Evolutionary conservation across 805 yeast species (phyloP).

Genomic region (Candida peoriensis): DNA sequence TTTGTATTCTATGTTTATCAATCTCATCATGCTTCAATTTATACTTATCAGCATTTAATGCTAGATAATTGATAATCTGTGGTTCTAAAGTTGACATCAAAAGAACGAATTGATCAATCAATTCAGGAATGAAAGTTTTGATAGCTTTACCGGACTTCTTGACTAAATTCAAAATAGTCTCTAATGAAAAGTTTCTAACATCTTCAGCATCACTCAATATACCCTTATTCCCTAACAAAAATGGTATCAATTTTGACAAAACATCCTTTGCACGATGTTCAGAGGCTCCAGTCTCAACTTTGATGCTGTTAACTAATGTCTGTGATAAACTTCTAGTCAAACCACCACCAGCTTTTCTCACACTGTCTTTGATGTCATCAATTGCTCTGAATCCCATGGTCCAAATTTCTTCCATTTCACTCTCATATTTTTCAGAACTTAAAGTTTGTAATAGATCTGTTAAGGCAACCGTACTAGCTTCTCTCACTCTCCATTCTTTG

Average conservation of each 20-base stretch:
- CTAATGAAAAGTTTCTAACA: constrained; percentile 67
- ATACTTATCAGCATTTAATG: constrained; percentile 85
- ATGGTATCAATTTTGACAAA: constrained; percentile 63
- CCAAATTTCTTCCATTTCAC: constrained; percentile 68
- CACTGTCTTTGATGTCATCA: constrained; percentile 95
- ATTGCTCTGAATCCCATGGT: constrained; percentile 78
- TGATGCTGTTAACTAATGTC: constrained; percentile 53
- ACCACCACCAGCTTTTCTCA: constrained; percentile 70
- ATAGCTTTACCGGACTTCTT: constrained; percentile 56
- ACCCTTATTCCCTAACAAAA: constrained; percentile 74
- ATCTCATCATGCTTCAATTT: constrained; percentile 66
- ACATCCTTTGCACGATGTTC: constrained; percentile 39
- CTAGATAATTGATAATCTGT: constrained; percentile 77
- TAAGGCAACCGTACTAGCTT: constrained; percentile 75
- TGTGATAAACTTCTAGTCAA: constrained; percentile 65
- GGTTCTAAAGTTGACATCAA: constrained; percentile 89
- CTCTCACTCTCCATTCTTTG: constrained; percentile 90
- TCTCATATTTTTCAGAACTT: constrained; percentile 44
- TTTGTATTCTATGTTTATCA: constrained; percentile 70
- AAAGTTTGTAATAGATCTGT: constrained; percentile 64
- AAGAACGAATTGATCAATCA: constrained; percentile 63
- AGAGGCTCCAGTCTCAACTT: constrained; percentile 36
- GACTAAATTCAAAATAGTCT: constrained; percentile 67
- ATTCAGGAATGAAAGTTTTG: constrained; percentile 60
- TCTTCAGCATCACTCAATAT: constrained; percentile 83